phyloP scores from a whole-genome alignment of 2,329 filamentous ascomycete genomes.

The Fusarium tupiense region DNA sequence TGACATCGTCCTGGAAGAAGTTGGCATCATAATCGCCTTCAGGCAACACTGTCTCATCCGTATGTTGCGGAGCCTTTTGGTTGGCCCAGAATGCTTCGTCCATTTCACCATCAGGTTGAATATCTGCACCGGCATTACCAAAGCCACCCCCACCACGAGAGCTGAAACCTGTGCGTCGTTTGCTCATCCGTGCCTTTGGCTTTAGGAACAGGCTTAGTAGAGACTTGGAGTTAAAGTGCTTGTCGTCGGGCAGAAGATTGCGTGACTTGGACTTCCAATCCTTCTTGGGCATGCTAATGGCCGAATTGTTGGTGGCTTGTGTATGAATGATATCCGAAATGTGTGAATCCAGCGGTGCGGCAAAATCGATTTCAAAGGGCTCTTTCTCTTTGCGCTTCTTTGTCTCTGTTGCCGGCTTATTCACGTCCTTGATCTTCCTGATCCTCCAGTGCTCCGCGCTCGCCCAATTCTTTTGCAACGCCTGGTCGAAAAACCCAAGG shows the following conservation, averaged over 20 bases:
- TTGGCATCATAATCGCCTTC: constrained; percentile 93
- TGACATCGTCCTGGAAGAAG: constrained; percentile 92
- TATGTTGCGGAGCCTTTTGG: constrained; percentile 64
- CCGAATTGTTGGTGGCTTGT: constrained; percentile 79
- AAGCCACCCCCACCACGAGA: constrained; percentile 53
- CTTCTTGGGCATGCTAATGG: constrained; percentile 88
- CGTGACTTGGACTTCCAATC: constrained; percentile 95
- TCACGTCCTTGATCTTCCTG: constrained; percentile 83
- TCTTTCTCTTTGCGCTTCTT: constrained; percentile 93
- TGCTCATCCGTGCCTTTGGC: constrained; percentile 85
- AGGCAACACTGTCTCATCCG: constrained; percentile 66
- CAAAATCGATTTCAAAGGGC: constrained; percentile 93
- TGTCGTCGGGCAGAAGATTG: constrained; percentile 95
- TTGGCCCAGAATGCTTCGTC: constrained; percentile 96
- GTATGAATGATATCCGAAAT: constrained; percentile 83
- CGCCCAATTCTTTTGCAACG: constrained; percentile 95
- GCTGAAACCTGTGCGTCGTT: constrained; percentile 65
- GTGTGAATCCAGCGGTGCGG: constrained; percentile 74
- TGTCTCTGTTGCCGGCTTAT: constrained; percentile 68
- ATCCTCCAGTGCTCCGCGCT: constrained; percentile 99
- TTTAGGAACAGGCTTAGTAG: constrained; percentile 92
- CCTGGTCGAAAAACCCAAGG: constrained; percentile 97
- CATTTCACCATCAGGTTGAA: constrained; percentile 77
- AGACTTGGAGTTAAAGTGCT: constrained; percentile 96
- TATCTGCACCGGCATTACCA: constrained; percentile 55